These are phyloP conservation scores for Taxillus chinensis DNA, from an alignment of 164 flowering plant species.

Conservation along the genomic window DNA sequence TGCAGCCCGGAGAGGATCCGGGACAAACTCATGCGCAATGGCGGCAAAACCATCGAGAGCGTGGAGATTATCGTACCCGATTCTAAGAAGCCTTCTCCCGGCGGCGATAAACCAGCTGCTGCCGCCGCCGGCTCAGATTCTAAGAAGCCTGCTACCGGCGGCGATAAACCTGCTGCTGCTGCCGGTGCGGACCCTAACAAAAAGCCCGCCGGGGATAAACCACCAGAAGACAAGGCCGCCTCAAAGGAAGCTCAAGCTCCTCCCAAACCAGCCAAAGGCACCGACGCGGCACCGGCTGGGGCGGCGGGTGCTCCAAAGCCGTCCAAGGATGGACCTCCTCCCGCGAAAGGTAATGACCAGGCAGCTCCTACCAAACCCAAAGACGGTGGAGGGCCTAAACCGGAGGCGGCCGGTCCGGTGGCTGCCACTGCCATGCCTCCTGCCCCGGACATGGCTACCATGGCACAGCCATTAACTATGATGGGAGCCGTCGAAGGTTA, in stretches of 20 bases:
- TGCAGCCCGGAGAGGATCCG: slow-evolving; percentile 46
- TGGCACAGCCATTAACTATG: slow-evolving; percentile 5
- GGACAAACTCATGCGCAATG: slow-evolving; percentile 41
- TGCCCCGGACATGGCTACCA: neutral
- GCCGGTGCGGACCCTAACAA: slow-evolving; percentile 9
- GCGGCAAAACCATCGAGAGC: slow-evolving; percentile 32
- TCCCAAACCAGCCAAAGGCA: neutral
- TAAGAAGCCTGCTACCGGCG: slow-evolving; percentile 9
- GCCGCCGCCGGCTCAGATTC: slow-evolving; percentile 1
- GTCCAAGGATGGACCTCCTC: neutral
- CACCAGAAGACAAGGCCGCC: neutral
- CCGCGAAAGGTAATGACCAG: neutral
- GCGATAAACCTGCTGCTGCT: neutral
- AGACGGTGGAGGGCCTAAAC: slow-evolving; percentile 12
- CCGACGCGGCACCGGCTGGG: neutral
- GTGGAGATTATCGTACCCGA: slow-evolving; percentile 32
- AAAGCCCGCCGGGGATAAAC: neutral
- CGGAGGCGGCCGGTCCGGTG: neutral
- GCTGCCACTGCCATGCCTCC: neutral
- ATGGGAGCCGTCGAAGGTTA: slow-evolving; percentile 2
- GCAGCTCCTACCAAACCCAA: slow-evolving; percentile 1
- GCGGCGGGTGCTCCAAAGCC: neutral
- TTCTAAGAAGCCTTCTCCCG: slow-evolving; percentile 10
- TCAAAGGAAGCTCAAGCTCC: neutral
- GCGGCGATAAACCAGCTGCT: neutral